Conservation (phyloP, 768 basidiomycete species). For the Hygrocybe coccinea region DNA sequence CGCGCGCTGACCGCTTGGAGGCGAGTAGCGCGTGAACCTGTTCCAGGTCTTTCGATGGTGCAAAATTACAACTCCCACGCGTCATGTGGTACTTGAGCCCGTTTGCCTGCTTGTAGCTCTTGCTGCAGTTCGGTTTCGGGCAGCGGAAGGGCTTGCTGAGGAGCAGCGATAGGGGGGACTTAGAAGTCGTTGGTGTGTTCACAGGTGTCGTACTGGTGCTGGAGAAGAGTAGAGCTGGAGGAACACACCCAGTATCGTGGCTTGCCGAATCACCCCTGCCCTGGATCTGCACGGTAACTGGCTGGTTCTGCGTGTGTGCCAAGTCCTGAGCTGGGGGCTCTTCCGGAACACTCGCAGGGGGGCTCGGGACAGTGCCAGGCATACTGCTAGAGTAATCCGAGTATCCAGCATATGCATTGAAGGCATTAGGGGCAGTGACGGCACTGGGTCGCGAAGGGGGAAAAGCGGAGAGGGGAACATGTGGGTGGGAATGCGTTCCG, state of each 20-base stretch:
- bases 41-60: conserved; percentile 80
- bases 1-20: conserved; percentile 32
- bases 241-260: conserved; percentile 44
- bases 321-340: not conserved
- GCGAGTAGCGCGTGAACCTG: conserved; percentile 70
- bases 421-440: conserved; percentile 42
- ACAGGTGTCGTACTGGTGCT: conserved; percentile 30
- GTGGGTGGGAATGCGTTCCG: conserved; percentile 17
- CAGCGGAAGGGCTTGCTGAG: conserved; percentile 86
- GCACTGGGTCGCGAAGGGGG: conserved; percentile 20
- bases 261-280: conserved; percentile 21
- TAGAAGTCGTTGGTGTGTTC: conserved; percentile 35
- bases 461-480: conserved; percentile 12
- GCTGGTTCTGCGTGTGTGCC: not conserved
- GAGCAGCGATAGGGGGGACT: conserved; percentile 43
- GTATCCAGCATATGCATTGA: conserved; percentile 67
- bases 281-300: not conserved
- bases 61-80: conserved; percentile 90
- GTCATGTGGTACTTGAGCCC: conserved; percentile 93
- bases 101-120: conserved; percentile 94
- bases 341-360: conserved; percentile 17
- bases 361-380: conserved; percentile 41
- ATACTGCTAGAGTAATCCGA: conserved; percentile 58
- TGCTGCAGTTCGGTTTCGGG: conserved; percentile 93
- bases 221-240: conserved; percentile 15